Evolutionary conservation across 129 eudicot genomes (phyloP).

Genomic region (Pittosporum tobira): DNA sequence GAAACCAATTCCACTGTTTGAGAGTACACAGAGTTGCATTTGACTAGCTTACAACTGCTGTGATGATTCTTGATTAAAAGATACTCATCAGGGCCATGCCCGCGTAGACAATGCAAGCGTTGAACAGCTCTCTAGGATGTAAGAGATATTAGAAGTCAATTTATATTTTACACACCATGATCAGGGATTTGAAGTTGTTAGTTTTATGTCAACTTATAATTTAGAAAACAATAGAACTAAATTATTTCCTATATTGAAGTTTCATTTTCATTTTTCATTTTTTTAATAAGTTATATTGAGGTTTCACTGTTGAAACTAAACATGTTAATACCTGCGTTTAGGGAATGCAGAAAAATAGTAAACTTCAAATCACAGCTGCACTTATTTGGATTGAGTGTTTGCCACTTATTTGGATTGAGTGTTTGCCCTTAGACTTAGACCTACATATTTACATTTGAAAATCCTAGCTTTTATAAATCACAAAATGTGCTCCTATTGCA

Average conservation of each 20-base stretch:
- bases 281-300: too few species aligned
- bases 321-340: background rate
- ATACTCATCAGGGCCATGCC: too few species aligned
- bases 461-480: background rate
- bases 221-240: too few species aligned
- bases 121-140: too few species aligned
- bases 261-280: background rate
- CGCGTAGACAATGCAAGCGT: too few species aligned
- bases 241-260: background rate
- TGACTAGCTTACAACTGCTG: too few species aligned
- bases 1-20: too few species aligned
- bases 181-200: too few species aligned
- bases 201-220: background rate
- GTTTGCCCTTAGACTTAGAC: background rate
- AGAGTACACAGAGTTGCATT: too few species aligned
- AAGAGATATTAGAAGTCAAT: background rate
- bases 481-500: background rate
- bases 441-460: background rate
- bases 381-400: background rate
- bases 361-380: too few species aligned
- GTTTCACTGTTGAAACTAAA: background rate
- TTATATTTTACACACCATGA: too few species aligned
- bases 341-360: background rate
- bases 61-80: too few species aligned
- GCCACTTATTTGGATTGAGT: background rate